Percentiles rank a stretch among this genome's conserved stretches.
These are phyloP conservation scores for Antitrichia curtipendula DNA, from an alignment of 225 moss, liverwort and hornwort genomes.

Conservation along the genomic window DNA sequence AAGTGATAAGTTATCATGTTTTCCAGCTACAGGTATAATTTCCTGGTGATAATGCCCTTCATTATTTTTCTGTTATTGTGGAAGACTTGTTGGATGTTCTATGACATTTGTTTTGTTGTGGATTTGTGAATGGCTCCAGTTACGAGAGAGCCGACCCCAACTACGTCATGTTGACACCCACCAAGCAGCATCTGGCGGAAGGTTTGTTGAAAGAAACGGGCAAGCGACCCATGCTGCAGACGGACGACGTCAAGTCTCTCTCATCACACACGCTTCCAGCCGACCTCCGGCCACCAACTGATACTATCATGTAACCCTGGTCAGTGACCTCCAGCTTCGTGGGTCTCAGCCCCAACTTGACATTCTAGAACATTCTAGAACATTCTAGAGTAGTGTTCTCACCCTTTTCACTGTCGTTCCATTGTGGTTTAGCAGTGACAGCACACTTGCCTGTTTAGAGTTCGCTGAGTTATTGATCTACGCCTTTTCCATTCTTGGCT, in stretches of 20 bases:
- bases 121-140: slow-evolving; percentile 2
- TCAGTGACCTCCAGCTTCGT: background rate
- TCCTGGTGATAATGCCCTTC: background rate
- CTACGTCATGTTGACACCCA: slow-evolving; percentile 90
- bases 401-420: background rate
- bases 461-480: too few species aligned
- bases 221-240: slow-evolving; percentile 67
- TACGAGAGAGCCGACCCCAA: slow-evolving; percentile 95
- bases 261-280: slow-evolving; percentile 48
- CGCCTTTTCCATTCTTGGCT: background rate
- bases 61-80: background rate
- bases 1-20: background rate
- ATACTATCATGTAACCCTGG: slow-evolving; percentile 33
- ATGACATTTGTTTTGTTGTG: background rate
- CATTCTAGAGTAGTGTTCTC: background rate
- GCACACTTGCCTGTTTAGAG: background rate
- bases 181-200: slow-evolving; percentile 78
- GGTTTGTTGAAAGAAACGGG: slow-evolving; percentile 74
- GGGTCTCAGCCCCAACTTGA: background rate
- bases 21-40: background rate
- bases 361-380: background rate
- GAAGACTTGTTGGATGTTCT: background rate
- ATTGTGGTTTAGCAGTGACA: background rate
- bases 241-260: slow-evolving; percentile 36
- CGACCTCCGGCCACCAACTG: slow-evolving; percentile 58